A percentile compares a stretch with the other conserved stretches of the same genome.
phyloP scores from a whole-genome alignment of 768 basidiomycete genomes.

The Russula brevipes region DNA sequence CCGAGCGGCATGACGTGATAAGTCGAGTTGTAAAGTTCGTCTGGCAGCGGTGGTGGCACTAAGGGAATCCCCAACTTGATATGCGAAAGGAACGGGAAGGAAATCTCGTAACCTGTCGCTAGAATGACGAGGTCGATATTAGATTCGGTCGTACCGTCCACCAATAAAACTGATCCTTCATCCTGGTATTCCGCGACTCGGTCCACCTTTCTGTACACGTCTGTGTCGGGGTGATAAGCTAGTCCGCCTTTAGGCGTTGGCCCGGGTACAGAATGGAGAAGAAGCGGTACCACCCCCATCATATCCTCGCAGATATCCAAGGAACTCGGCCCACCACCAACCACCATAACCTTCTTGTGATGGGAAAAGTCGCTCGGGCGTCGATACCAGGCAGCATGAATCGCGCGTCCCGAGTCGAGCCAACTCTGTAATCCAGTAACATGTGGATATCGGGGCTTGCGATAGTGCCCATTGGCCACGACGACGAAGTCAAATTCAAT shows the following conservation, averaged over 20 bases:
- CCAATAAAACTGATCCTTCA: conserved; percentile 49
- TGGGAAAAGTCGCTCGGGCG: conserved; percentile 37
- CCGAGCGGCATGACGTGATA: conserved; percentile 67
- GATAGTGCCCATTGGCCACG: conserved; percentile 74
- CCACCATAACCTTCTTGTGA: conserved; percentile 40
- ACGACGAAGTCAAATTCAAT: conserved; percentile 58
- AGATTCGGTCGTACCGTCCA: conserved; percentile 51
- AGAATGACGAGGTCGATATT: conserved; percentile 60
- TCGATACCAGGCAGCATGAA: conserved; percentile 68
- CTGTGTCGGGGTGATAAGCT: conserved; percentile 23
- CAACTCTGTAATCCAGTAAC: conserved; percentile 57
- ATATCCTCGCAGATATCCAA: conserved; percentile 62
- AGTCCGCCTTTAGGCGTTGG: conserved; percentile 32
- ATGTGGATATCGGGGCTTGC: conserved; percentile 55
- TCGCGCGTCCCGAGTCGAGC: conserved; percentile 47
- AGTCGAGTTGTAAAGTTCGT: conserved; percentile 56
- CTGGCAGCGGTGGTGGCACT: conserved; percentile 45
- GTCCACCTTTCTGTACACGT: conserved; percentile 30
- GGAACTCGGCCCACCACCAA: conserved; percentile 58
- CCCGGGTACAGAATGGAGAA: conserved; percentile 53
- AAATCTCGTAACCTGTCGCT: conserved; percentile 69
- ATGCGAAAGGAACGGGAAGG: conserved; percentile 58
- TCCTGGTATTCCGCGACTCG: conserved; percentile 40
- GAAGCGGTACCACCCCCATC: conserved; percentile 36
- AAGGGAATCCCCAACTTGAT: conserved; percentile 38